phyloP scores from a whole-genome alignment of 2,329 filamentous ascomycete genomes.

The Apiospora kogelbergensis region DNA sequence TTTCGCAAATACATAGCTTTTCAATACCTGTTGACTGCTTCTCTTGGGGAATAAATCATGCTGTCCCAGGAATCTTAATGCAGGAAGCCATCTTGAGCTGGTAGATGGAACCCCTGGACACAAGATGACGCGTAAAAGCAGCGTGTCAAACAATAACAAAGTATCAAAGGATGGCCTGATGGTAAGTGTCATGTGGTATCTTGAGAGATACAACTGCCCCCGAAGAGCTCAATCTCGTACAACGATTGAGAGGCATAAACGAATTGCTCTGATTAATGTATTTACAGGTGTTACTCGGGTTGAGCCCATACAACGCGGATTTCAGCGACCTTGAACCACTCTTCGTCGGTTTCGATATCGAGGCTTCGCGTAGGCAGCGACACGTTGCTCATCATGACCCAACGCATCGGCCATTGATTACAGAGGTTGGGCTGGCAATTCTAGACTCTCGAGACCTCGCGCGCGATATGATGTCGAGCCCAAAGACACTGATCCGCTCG shows the following conservation, averaged over 20 bases:
- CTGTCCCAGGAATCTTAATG: neutral
- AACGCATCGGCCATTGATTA: neutral
- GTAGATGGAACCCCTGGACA: neutral
- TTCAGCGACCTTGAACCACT: neutral
- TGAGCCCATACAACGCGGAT: neutral
- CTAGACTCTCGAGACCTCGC: neutral
- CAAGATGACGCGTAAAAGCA: neutral
- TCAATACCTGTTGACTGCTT: neutral
- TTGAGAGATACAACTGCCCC: neutral
- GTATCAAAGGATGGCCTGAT: neutral
- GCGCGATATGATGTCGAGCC: neutral
- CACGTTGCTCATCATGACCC: neutral
- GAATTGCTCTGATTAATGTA: neutral
- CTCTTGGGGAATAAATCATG: neutral
- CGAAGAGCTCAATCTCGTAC: neutral
- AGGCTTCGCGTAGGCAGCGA: neutral
- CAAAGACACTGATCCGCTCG: neutral
- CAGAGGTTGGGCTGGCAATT: neutral
- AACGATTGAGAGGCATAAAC: neutral
- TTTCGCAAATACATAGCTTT: neutral
- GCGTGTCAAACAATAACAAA: neutral
- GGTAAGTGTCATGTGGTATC: neutral
- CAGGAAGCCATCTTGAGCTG: neutral
- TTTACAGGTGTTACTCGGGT: neutral
- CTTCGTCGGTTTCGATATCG: neutral